Evolutionary conservation across 2,329 filamentous ascomycete species (phyloP).

Genomic region (Calycina marina): DNA sequence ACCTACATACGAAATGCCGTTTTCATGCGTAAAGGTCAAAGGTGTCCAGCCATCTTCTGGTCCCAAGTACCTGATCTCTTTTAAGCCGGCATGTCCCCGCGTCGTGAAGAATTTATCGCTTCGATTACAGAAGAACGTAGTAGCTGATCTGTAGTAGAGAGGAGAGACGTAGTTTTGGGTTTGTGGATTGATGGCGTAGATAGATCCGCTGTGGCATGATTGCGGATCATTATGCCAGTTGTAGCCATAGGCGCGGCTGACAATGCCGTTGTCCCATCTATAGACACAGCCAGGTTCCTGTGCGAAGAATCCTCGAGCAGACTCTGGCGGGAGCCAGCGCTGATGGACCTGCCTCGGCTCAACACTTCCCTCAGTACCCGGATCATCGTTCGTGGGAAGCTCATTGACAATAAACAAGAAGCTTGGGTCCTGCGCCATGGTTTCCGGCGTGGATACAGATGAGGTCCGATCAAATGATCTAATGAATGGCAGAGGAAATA

Average conservation of each 20-base stretch:
- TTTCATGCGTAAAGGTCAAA: slow-evolving; percentile 8
- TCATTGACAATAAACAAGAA: slow-evolving; percentile 28
- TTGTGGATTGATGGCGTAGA: neutral
- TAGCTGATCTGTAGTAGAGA: slow-evolving; percentile 11
- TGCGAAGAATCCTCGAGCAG: slow-evolving; percentile 7
- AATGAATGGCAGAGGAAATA: neutral
- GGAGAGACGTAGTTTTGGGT: neutral
- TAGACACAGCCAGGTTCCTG: slow-evolving; percentile 12
- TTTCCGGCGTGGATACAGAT: slow-evolving; percentile 1
- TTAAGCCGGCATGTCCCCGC: neutral
- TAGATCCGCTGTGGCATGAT: neutral
- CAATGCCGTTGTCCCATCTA: slow-evolving; percentile 12
- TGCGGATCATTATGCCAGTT: slow-evolving; percentile 2
- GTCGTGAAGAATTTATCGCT: slow-evolving; percentile 3
- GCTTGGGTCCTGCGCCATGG: slow-evolving; percentile 10
- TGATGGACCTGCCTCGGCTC: slow-evolving; percentile 7
- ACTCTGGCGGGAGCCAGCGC: slow-evolving; percentile 13
- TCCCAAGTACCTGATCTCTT: too few relatives aligned
- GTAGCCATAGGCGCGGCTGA: slow-evolving; percentile 7
- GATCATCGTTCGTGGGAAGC: slow-evolving; percentile 24
- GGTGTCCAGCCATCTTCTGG: slow-evolving; percentile 11
- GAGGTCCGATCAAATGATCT: slow-evolving; percentile 1
- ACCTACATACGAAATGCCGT: slow-evolving; percentile 5
- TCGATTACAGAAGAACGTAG: slow-evolving; percentile 13
- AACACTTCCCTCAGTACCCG: slow-evolving; percentile 5